Conservation (phyloP, 768 basidiomycete genomes). For the Dictyophora rubrovolvata region DNA sequence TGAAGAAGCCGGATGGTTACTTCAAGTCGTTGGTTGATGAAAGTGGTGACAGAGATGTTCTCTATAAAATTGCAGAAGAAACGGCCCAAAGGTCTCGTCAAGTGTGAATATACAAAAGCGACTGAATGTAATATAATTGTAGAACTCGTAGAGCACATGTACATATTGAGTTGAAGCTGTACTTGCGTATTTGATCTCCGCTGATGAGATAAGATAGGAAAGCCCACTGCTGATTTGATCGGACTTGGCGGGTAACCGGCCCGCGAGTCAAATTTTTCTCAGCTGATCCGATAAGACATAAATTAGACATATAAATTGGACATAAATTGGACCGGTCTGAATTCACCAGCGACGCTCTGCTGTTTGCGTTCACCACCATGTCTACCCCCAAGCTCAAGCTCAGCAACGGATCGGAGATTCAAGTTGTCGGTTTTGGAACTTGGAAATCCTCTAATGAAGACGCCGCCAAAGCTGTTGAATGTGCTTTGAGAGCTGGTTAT, state of each 20-base stretch:
- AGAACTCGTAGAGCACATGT: too few relatives aligned
- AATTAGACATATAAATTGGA: background rate
- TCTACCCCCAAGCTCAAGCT: conserved; percentile 43
- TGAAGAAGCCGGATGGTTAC: conserved; percentile 19
- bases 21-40: conserved; percentile 19
- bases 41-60: conserved; percentile 16
- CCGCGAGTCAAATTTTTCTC: background rate
- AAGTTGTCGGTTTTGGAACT: conserved; percentile 68
- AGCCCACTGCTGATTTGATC: background rate
- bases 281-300: background rate
- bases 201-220: background rate
- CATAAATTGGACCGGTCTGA: background rate
- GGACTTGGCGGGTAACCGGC: background rate
- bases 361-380: conserved; percentile 19
- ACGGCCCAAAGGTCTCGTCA: background rate
- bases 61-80: conserved; percentile 13
- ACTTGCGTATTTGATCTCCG: too few relatives aligned
- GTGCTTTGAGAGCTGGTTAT: conserved; percentile 68
- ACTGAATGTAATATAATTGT: too few relatives aligned
- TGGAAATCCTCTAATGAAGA: conserved; percentile 66
- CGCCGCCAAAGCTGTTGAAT: conserved; percentile 65
- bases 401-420: conserved; percentile 72
- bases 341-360: background rate
- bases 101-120: too few relatives aligned
- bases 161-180: too few relatives aligned